phyloP scores from a whole-genome alignment of 495 filamentous ascomycete species.

The Penicillium parvum region DNA sequence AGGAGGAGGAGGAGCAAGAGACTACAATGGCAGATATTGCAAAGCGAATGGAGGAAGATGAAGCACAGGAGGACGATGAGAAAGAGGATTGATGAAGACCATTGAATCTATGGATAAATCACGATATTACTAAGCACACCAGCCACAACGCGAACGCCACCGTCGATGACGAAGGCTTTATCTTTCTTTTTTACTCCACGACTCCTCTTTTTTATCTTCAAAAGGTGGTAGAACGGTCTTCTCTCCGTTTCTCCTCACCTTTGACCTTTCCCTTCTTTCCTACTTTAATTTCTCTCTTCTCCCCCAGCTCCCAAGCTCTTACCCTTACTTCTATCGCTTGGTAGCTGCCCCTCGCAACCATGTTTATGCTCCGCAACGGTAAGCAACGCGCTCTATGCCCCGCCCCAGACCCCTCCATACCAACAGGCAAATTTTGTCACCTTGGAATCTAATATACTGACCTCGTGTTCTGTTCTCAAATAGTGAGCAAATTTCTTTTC shows the following conservation, averaged over 20 bases:
- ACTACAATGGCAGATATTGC: not conserved
- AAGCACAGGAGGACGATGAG: slow-evolving; percentile 6
- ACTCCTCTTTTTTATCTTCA: slow-evolving; percentile 5
- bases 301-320: slow-evolving; percentile 4
- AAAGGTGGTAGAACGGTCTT: slow-evolving; percentile 6
- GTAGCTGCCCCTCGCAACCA: slow-evolving; percentile 41
- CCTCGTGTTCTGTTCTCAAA: too few relatives aligned
- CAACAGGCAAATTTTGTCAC: slow-evolving; percentile 2
- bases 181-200: slow-evolving; percentile 18
- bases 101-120: too few relatives aligned
- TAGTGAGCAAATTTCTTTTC: slow-evolving; percentile 90
- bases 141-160: slow-evolving; percentile 23
- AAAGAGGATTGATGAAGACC: slow-evolving; percentile 5
- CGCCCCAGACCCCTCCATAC: slow-evolving; percentile 36
- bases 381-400: slow-evolving; percentile 31
- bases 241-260: slow-evolving; percentile 1
- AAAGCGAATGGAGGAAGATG: not conserved
- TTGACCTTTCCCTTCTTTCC: not conserved
- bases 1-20: slow-evolving; percentile 25
- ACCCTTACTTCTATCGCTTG: slow-evolving; percentile 19
- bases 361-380: slow-evolving; percentile 74
- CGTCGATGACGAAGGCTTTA: slow-evolving; percentile 28
- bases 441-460: too few relatives aligned
- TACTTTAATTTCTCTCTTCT: slow-evolving; percentile 3
- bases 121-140: slow-evolving; percentile 2